Evolutionary conservation across 805 yeast species (phyloP), one percentile per base, ranked within the genome.

Genomic region (Ogataea thermomethanolica): DNA sequence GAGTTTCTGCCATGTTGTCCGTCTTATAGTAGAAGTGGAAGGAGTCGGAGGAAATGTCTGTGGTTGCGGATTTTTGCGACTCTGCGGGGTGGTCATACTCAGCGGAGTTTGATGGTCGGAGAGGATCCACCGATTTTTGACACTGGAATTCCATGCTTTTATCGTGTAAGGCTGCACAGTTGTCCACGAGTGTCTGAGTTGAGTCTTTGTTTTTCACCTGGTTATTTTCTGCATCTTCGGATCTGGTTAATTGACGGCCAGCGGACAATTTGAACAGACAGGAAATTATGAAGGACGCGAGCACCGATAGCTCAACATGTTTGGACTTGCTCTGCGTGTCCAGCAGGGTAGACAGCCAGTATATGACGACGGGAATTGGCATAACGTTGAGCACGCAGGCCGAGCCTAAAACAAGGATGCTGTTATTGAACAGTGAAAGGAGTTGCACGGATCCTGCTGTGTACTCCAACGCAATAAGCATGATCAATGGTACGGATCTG

Each of bases 141-240:
- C 40, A 12, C n/a, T 29, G 31, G 31, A 24, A 8, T 25, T 35
- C 34, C 5, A 37, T n/a, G 33, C 35, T 28, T 12, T 45, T 48
- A 11, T 29, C 20, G 5, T 17, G 20, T 17, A 17, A 17, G 5
- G 20, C 25, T n/a, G 30, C 41, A 11, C 26, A 22, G 5, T 39
- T 43, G 20, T 39, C 33, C 8, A 51, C 56, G 31, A 51, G 42
- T 5, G 56, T 51, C 32, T 46, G 54, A 1, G 49, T 45, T 1
- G 56, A 51, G 15, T 35, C 30, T 25, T 48, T 51, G 39, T 39
- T 31, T 20, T 35, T 49, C 8, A 51, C 45, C 5, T 33, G 29
- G 34, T 33, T 39, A 4, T 29, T 22, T 20, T 41, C 39, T 8
- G 28, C 15, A 6, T 45, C 41, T 7, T 14, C 10, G 12, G 30